phyloP scores from a whole-genome alignment of 805 yeast genomes.

The Schwanniomyces vanrijiae region DNA sequence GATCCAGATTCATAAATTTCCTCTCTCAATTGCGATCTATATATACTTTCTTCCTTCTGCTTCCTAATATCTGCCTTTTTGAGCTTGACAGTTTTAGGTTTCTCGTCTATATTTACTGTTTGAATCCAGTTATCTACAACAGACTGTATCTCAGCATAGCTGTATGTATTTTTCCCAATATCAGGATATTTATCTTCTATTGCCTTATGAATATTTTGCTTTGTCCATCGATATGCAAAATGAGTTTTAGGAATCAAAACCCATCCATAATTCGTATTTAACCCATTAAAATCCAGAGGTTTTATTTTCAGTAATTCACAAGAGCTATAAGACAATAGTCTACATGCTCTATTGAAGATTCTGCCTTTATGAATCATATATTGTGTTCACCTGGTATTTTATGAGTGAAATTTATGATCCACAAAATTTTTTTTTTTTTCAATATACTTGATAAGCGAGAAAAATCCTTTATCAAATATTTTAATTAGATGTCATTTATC shows the following conservation, averaged over 20 bases:
- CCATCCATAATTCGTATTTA: slow-evolving; percentile 23
- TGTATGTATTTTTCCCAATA: slow-evolving; percentile 3
- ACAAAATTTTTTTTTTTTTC: neutral
- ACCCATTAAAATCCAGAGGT: slow-evolving; percentile 11
- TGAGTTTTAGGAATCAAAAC: slow-evolving; percentile 13
- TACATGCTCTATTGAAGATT: neutral
- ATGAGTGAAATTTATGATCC: neutral
- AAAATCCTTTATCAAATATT: neutral
- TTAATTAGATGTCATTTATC: neutral
- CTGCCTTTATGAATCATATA: neutral
- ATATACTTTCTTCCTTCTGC: slow-evolving; percentile 18
- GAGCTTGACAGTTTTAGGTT: slow-evolving; percentile 6
- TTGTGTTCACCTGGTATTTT: neutral
- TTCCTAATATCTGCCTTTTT: slow-evolving; percentile 7
- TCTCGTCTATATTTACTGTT: slow-evolving; percentile 1
- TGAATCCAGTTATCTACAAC: slow-evolving; percentile 17
- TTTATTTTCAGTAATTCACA: neutral
- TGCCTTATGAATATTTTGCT: slow-evolving; percentile 8
- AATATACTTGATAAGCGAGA: neutral
- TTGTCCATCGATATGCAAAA: slow-evolving; percentile 19
- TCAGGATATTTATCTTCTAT: slow-evolving; percentile 14
- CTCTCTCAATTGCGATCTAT: slow-evolving; percentile 20
- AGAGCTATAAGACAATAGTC: neutral
- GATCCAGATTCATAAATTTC: slow-evolving; percentile 10
- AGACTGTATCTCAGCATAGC: slow-evolving; percentile 8